A percentile compares a stretch with the other conserved stretches of the same genome.
Conservation (phyloP, 139 green algal species). For the Klebsormidium nitens region DNA sequence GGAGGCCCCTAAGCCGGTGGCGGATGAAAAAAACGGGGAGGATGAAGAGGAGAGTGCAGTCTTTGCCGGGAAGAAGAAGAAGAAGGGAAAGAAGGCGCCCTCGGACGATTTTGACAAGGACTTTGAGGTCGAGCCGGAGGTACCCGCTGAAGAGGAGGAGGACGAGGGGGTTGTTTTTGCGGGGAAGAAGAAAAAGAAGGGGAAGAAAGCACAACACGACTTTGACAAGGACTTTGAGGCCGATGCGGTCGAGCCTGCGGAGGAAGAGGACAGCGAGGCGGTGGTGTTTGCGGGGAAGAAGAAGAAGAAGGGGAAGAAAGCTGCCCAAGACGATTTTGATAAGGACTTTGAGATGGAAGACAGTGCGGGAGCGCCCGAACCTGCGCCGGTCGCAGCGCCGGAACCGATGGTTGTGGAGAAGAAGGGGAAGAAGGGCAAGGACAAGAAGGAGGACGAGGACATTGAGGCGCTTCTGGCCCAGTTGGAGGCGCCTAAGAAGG, state of each 20-base stretch:
- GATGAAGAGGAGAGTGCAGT: not conserved
- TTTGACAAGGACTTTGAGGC: constrained; percentile 41
- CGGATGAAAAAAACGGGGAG: constrained; percentile 1
- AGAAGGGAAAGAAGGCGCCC: constrained; percentile 42
- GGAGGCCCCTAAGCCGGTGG: not conserved
- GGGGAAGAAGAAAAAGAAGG: constrained; percentile 40
- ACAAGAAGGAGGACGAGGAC: constrained; percentile 27
- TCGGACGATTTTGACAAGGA: not conserved
- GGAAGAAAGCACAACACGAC: constrained; percentile 25
- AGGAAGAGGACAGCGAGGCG: constrained; percentile 9
- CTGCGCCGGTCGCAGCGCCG: not conserved
- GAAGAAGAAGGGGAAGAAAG: constrained; percentile 45
- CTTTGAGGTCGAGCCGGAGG: not conserved
- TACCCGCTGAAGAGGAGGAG: not conserved
- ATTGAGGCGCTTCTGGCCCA: constrained; percentile 17
- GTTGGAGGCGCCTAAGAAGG: constrained; percentile 50
- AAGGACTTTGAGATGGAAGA: not conserved
- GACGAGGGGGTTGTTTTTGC: not conserved
- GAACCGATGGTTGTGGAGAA: not conserved
- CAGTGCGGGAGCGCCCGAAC: not conserved
- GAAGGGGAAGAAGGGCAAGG: constrained; percentile 42
- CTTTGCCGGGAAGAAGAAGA: constrained; percentile 45
- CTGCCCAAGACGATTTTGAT: constrained; percentile 27
- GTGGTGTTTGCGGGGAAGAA: constrained; percentile 27
- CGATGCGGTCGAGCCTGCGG: constrained; percentile 3